These are phyloP conservation scores for Candida krabiensis DNA, from an alignment of 805 yeast species.

Conservation along the genomic window DNA sequence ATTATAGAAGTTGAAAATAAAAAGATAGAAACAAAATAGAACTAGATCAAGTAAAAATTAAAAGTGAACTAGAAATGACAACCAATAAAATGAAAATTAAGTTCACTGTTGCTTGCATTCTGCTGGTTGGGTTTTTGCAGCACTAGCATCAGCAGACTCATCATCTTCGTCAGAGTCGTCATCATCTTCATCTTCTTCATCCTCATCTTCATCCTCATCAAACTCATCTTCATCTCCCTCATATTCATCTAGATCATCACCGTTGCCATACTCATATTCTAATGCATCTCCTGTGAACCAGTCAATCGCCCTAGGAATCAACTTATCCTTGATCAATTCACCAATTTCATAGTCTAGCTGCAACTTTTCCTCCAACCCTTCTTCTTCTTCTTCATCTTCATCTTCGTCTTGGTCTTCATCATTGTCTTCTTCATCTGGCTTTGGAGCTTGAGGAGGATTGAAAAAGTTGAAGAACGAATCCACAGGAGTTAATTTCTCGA, in stretches of 20 bases:
- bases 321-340: slow-evolving; percentile 92
- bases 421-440: slow-evolving; percentile 48
- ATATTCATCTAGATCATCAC: slow-evolving; percentile 58
- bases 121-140: slow-evolving; percentile 61
- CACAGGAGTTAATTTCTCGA: slow-evolving; percentile 90
- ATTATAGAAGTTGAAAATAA: no score
- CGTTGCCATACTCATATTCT: slow-evolving; percentile 60
- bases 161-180: slow-evolving; percentile 40
- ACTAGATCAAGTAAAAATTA: background rate
- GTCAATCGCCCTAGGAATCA: slow-evolving; percentile 94
- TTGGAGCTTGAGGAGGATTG: slow-evolving; percentile 83
- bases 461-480: slow-evolving; percentile 96
- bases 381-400: slow-evolving; percentile 64
- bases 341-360: slow-evolving; percentile 95
- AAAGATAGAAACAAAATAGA: slow-evolving; percentile 1
- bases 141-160: slow-evolving; percentile 35
- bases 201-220: slow-evolving; percentile 61
- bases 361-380: slow-evolving; percentile 77
- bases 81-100: background rate
- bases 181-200: slow-evolving; percentile 61
- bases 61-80: background rate
- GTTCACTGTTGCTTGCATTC: slow-evolving; percentile 73
- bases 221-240: slow-evolving; percentile 62
- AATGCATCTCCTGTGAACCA: slow-evolving; percentile 99
- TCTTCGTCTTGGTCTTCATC: slow-evolving; percentile 43